Percentiles rank a stretch among this genome's conserved stretches.
These are phyloP conservation scores for Psidium friedrichsthalianum DNA, from an alignment of 345 rosid species.

Conservation along the genomic window DNA sequence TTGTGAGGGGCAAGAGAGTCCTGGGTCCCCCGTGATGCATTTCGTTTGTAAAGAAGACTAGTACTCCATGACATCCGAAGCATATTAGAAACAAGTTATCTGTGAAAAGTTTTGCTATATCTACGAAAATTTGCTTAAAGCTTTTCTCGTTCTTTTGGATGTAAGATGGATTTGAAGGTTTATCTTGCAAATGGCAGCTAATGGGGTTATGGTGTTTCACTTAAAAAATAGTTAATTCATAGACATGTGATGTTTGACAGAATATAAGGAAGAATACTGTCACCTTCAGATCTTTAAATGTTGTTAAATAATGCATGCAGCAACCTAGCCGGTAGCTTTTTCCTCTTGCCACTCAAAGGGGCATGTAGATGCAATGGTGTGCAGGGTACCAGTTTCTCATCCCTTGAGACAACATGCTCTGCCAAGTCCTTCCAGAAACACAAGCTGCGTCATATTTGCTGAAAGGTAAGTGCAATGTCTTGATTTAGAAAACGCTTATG, in stretches of 20 bases:
- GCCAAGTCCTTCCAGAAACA: constrained; percentile 84
- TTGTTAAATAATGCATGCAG: constrained; percentile 18
- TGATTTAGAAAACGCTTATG: not conserved
- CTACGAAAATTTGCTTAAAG: not conserved
- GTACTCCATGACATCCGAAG: not conserved
- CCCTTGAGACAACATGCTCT: constrained; percentile 83
- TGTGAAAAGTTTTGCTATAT: not conserved
- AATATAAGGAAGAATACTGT: not conserved
- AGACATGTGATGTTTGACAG: not conserved
- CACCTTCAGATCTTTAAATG: not conserved
- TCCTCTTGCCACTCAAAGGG: constrained; percentile 62
- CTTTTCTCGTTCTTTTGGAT: not conserved
- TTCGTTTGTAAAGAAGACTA: not conserved
- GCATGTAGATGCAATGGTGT: constrained; percentile 78
- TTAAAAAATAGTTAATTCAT: not conserved
- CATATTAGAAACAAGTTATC: not conserved
- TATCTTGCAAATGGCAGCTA: not conserved
- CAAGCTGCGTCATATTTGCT: constrained; percentile 68
- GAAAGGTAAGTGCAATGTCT: constrained; percentile 51
- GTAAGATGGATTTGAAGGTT: not conserved
- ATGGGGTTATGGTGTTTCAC: not conserved
- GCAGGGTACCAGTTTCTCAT: constrained; percentile 91
- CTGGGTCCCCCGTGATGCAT: not conserved
- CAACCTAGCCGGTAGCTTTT: constrained; percentile 77
- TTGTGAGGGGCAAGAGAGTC: not conserved